Conservation (phyloP, 2,329 filamentous ascomycete genomes). For the Atkinsonella hypoxylon region DNA sequence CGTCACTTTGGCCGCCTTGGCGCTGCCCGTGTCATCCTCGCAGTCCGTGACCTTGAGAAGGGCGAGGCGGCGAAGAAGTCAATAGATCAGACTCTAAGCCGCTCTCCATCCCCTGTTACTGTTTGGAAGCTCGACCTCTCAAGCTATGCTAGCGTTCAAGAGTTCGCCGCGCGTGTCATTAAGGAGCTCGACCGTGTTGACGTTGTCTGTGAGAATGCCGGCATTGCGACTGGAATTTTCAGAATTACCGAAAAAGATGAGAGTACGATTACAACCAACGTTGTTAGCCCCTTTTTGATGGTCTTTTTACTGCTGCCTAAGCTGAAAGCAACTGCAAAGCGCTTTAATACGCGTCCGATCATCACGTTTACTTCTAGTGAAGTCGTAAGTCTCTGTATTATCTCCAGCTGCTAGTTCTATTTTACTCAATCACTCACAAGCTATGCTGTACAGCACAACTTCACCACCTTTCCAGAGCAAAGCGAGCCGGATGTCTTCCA, state of each 20-base stretch:
- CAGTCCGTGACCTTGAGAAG: slow-evolving; percentile 17
- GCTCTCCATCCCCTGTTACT: slow-evolving; percentile 21
- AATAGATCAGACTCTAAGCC: slow-evolving; percentile 18
- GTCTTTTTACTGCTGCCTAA: slow-evolving; percentile 37
- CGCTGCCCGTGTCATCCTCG: slow-evolving; percentile 23
- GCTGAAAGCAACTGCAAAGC: slow-evolving; percentile 27
- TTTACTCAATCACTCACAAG: too few relatives aligned
- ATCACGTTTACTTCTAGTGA: slow-evolving; percentile 18
- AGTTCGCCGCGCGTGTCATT: slow-evolving; percentile 27
- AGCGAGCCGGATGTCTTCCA: too few relatives aligned
- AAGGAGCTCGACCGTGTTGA: slow-evolving; percentile 29
- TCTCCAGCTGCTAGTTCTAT: too few relatives aligned
- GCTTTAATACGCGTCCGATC: slow-evolving; percentile 12
- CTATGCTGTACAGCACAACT: too few relatives aligned
- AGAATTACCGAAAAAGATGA: slow-evolving; percentile 34
- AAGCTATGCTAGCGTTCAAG: slow-evolving; percentile 31
- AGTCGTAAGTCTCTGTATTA: too few relatives aligned
- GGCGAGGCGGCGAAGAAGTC: slow-evolving; percentile 24
- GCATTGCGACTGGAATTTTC: slow-evolving; percentile 20
- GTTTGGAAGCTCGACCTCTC: slow-evolving; percentile 40
- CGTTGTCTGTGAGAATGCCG: slow-evolving; percentile 29
- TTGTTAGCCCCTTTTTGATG: slow-evolving; percentile 39
- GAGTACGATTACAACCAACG: slow-evolving; percentile 37
- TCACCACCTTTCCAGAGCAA: too few relatives aligned
- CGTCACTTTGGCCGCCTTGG: too few relatives aligned